Base-by-base conservation (phyloP, 192 early-diverging fungal genomes). In the Coemansia sp. region DNA sequence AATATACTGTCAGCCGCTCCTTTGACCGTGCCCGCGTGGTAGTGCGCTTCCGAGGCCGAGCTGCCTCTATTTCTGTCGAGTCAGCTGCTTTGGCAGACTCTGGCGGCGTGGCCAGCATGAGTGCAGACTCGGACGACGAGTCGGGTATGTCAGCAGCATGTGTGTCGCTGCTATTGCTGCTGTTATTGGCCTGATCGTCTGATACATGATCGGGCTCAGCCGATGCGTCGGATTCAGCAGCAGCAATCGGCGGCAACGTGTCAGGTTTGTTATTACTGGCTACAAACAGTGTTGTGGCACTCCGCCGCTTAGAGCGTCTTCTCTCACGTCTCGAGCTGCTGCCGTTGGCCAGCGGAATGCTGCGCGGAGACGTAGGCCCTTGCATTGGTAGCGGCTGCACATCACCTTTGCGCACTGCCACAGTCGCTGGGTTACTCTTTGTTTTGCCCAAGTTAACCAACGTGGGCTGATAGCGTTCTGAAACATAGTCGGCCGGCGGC, bases 1-100 rank as follows among this genome's bases (percentile, higher is more conserved):
- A 75, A 53, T 82, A 83, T 29, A 84, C 60, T 1, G 79, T 78
- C 67, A 84, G 57, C 23, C 80, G 57, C 77, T 85, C 81, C 45
- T 80, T 81, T 59, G 62, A 71, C 54, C 48, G 48, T 17, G 43
- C 57, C 24, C 53, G 75, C 10, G 71, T 72, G 21, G n/a, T 55
- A 25, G 56, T 19, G 55, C 69, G 72, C 60, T 66, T 69, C 8
- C 56, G 58, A 6, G 72, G 66, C 50, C 62, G 67, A 22, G 32
- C 27, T n/a, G 29, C 15, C 21, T 21, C 51, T 4, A 12, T 8
- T 1, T 45, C 41, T 45, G 9, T 15, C 15, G 41, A 12, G 41
- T 45, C 41, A 11, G 49, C 49, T 51, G 19, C 49, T 51, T 57
- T 45, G 57, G 37, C 41, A n/a, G 57, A 41, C 22, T 19, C 57